Base-by-base conservation (phyloP, 495 filamentous ascomycete species). In the Echria macrotheca region DNA sequence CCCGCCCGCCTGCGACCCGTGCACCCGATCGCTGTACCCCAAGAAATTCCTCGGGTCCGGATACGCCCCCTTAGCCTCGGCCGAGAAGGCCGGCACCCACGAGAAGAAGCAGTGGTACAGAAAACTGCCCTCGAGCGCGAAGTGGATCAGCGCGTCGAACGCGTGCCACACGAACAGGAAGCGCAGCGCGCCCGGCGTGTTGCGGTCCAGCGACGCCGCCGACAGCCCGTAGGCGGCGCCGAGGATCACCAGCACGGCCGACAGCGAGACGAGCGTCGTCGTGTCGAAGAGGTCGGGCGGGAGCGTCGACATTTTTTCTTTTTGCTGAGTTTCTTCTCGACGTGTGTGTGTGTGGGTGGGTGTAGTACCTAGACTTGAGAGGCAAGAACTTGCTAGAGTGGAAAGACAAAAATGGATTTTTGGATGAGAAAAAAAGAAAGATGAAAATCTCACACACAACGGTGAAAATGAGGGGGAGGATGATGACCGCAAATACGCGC, bases 161-260 rank as follows among this genome's bases (percentile, higher is more conserved):
- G 82, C 74, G 75, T 96, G 91, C 91, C 91, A 97, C 73, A 90
- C 81, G 76, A 94, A 96, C 52, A 97, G 81, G 58, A 84, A 60
- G 53, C 89, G 87, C 54, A 69, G 54, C 56, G 60, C 47, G 0
- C 21, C 29, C 1, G 66, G 51, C 21, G 74, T 69, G 1, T 53
- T 47, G 3, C 57, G 53, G 15, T 68, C 60, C 24, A 81, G 75
- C 10, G 63, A 50, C 18, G 43, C 42, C 17, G 69, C 58, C 4
- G 79, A 79, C 36, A 74, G 48, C 32, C 47, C 50, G 55, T 76
- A 73, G 24, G 77, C 71, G 43, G 63, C 53, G 29, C 50, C 47
- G 11, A 83, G 64, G 39, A 82, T 71, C 33, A 65, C 66, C 37
- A 78, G 19, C 6, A 75, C 76, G 15, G 70, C 69, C 39, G 61